These are phyloP conservation scores for Gnetum montanum DNA, from an alignment of 75 land plant species.

Conservation along the genomic window DNA sequence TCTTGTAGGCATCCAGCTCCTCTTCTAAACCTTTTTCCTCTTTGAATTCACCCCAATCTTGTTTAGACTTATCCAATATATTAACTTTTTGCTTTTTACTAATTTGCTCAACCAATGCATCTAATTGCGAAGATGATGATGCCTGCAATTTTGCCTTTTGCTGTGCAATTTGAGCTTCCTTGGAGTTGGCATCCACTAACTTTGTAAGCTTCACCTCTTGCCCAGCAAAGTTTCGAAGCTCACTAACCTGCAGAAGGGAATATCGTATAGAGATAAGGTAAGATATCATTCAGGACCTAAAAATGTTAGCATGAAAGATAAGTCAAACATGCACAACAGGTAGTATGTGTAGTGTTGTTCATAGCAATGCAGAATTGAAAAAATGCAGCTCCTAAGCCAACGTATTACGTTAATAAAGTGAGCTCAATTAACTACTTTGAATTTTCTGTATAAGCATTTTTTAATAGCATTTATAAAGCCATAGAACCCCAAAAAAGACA, in stretches of 20 bases:
- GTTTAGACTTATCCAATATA: slow-evolving; percentile 91
- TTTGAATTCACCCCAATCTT: slow-evolving; percentile 97
- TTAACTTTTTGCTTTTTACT: slow-evolving; percentile 84
- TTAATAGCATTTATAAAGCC: too few species aligned
- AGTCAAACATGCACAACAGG: neutral
- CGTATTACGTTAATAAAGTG: too few species aligned
- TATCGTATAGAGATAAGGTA: neutral
- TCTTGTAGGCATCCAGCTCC: slow-evolving; percentile 94
- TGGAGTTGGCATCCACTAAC: slow-evolving; percentile 64
- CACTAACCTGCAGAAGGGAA: slow-evolving; percentile 42
- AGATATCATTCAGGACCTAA: too few species aligned
- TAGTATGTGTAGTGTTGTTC: neutral
- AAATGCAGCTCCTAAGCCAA: too few species aligned
- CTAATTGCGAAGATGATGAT: slow-evolving; percentile 55
- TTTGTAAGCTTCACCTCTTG: slow-evolving; percentile 62
- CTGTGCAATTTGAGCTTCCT: slow-evolving; percentile 43
- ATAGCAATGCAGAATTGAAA: too few species aligned
- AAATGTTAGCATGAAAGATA: neutral
- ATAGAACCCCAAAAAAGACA: neutral
- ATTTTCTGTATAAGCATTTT: too few species aligned
- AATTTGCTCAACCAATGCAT: slow-evolving; percentile 77
- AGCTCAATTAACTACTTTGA: too few species aligned
- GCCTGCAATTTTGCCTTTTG: slow-evolving; percentile 47
- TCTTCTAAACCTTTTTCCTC: slow-evolving; percentile 80
- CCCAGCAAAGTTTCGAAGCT: slow-evolving; percentile 82